Percentiles rank a stretch among this genome's conserved stretches.
Conservation (phyloP, 73 alveolate species). For the Stentor roeselii region DNA sequence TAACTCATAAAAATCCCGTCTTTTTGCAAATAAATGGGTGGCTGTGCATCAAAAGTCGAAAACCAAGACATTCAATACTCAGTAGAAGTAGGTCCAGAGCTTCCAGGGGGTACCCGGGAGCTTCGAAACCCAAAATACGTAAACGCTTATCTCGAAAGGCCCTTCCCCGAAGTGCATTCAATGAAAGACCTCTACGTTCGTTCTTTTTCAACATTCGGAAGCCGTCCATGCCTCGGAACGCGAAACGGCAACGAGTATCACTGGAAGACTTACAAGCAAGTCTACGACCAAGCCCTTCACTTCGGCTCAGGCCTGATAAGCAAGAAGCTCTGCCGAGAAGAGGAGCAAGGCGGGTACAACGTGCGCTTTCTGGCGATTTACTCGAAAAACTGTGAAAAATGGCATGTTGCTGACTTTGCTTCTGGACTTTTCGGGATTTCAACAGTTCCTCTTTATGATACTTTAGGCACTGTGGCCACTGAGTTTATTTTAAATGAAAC, state of each 20-base stretch:
- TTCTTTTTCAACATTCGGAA: neutral
- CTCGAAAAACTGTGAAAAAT: conserved; percentile 33
- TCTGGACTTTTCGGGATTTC: conserved; percentile 31
- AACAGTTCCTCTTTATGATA: conserved; percentile 42
- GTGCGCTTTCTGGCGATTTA: conserved; percentile 21
- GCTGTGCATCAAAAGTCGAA: neutral
- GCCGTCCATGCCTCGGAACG: neutral
- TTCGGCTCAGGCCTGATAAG: neutral
- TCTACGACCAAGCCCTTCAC: neutral
- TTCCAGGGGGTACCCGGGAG: conserved; percentile 65
- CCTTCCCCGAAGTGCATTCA: neutral
- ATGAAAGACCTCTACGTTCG: neutral
- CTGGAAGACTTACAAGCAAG: conserved; percentile 11
- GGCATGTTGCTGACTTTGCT: conserved; percentile 49
- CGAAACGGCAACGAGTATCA: neutral
- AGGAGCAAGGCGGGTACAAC: neutral
- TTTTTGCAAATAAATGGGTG: too few relatives aligned
- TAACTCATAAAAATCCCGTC: too few relatives aligned
- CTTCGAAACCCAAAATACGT: conserved; percentile 57
- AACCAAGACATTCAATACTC: conserved; percentile 34
- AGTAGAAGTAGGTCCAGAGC: conserved; percentile 62
- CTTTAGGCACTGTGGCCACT: conserved; percentile 39
- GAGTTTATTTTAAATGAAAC: conserved; percentile 43
- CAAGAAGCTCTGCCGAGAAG: neutral
- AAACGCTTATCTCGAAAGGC: conserved; percentile 26